Percentiles rank a stretch among this genome's conserved stretches.
Conservation (phyloP, 306 rosid species). For the Pterocarpus santalinus region DNA sequence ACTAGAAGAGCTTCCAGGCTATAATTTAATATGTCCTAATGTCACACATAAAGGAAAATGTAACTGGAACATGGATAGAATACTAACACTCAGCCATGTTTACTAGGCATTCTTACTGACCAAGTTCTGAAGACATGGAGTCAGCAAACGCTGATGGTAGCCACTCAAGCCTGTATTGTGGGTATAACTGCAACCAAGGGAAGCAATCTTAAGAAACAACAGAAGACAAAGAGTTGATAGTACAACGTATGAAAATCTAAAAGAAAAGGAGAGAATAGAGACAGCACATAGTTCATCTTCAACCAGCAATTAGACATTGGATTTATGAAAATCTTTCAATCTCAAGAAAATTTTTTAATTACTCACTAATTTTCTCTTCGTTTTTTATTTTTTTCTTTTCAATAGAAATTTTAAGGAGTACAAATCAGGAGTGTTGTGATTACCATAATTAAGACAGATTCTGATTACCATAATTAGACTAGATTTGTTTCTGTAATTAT, state of each 20-base stretch:
- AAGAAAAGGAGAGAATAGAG: neutral
- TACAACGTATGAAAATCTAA: neutral
- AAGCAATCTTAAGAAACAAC: constrained; percentile 36
- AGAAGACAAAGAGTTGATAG: constrained; percentile 24
- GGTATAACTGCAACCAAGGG: constrained; percentile 73
- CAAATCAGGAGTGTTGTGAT: neutral
- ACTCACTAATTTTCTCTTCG: neutral
- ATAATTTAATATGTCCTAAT: neutral
- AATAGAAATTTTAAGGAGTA: neutral
- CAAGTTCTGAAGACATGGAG: constrained; percentile 75
- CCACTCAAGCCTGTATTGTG: constrained; percentile 86
- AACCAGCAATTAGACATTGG: constrained; percentile 26
- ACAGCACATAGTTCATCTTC: constrained; percentile 20
- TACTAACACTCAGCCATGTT: constrained; percentile 25
- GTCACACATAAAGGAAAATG: constrained; percentile 21
- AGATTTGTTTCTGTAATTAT: too few relatives aligned
- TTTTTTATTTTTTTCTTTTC: neutral
- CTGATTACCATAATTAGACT: too few relatives aligned
- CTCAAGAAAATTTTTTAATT: neutral
- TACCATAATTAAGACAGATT: too few relatives aligned
- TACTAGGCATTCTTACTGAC: constrained; percentile 58
- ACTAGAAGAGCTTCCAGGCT: constrained; percentile 9
- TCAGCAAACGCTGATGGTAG: constrained; percentile 67
- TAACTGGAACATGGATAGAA: constrained; percentile 33
- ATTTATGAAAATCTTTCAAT: constrained; percentile 17